phyloP scores from a whole-genome alignment of 305 asterid genomes.

The Nicotiana rustica region DNA sequence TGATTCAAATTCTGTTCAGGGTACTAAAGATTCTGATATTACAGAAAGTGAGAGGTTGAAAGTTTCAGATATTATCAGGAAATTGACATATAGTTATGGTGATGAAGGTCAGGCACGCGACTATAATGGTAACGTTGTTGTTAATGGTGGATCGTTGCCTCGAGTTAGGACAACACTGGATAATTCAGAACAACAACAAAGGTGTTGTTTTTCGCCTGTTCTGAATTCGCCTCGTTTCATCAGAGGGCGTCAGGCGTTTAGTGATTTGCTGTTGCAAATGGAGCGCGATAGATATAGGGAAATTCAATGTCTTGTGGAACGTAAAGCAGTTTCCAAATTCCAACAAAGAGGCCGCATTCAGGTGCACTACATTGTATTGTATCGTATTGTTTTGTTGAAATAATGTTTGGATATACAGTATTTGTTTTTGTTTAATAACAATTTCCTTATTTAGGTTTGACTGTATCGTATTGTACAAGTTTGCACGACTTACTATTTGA shows the following conservation, averaged over 20 bases:
- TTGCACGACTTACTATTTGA: neutral
- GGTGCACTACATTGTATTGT: conserved; percentile 43
- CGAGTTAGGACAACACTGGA: conserved; percentile 54
- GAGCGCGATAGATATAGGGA: conserved; percentile 69
- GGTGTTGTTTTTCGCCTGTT: conserved; percentile 45
- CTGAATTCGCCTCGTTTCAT: conserved; percentile 60
- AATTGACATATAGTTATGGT: conserved; percentile 44
- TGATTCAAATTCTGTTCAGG: too few relatives aligned
- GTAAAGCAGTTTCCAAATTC: conserved; percentile 69
- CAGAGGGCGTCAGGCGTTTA: conserved; percentile 83
- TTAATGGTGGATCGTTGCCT: conserved; percentile 45
- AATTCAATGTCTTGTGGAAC: conserved; percentile 56
- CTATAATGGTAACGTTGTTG: conserved; percentile 18
- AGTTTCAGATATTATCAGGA: conserved; percentile 75
- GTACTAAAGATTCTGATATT: conserved; percentile 60
- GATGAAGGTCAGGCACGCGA: conserved; percentile 44
- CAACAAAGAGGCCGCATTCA: conserved; percentile 85
- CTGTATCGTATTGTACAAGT: neutral
- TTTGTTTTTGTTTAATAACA: neutral
- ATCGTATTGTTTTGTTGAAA: neutral
- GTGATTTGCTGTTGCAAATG: conserved; percentile 63
- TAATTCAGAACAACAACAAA: conserved; percentile 41
- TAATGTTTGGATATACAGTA: neutral
- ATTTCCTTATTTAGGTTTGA: conserved; percentile 54
- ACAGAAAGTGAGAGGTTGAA: conserved; percentile 73